Conservation (phyloP, 106 monocot species). For the Allium sativum region DNA sequence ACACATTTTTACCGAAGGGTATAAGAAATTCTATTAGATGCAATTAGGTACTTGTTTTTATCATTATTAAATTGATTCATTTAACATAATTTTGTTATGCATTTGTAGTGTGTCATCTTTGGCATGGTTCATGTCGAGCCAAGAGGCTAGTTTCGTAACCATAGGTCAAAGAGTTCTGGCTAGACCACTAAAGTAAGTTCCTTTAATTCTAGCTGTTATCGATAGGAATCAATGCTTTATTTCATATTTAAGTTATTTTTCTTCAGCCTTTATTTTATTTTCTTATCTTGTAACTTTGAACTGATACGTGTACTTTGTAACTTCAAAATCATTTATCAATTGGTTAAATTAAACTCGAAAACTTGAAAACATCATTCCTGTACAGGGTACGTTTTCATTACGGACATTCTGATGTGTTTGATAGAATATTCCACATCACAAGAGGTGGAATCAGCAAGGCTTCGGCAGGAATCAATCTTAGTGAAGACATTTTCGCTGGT, state of each 20-base stretch:
- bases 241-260: no score
- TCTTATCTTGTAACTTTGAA: no score
- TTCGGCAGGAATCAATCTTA: constrained; percentile 85
- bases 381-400: constrained; percentile 99
- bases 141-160: constrained; percentile 95
- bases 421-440: constrained; percentile 94
- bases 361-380: background rate
- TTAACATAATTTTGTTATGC: constrained; percentile 1
- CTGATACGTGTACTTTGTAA: no score
- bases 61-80: constrained; percentile 4
- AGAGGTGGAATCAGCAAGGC: constrained; percentile 99
- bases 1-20: constrained; percentile 98
- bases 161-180: constrained; percentile 95
- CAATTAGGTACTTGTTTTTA: background rate
- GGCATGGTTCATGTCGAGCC: constrained; percentile 96
- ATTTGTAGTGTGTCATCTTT: constrained; percentile 81
- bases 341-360: no score
- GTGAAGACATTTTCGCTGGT: constrained; percentile 99
- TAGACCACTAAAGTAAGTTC: constrained; percentile 74
- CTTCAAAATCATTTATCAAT: no score
- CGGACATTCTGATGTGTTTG: constrained; percentile 99
- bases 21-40: background rate
- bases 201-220: no score
- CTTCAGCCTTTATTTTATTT: no score
- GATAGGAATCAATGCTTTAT: no score